Evolutionary conservation across 2,329 filamentous ascomycete species (phyloP), one percentile per base, ranked within the genome.

Genomic region (Aspergillus melleus): DNA sequence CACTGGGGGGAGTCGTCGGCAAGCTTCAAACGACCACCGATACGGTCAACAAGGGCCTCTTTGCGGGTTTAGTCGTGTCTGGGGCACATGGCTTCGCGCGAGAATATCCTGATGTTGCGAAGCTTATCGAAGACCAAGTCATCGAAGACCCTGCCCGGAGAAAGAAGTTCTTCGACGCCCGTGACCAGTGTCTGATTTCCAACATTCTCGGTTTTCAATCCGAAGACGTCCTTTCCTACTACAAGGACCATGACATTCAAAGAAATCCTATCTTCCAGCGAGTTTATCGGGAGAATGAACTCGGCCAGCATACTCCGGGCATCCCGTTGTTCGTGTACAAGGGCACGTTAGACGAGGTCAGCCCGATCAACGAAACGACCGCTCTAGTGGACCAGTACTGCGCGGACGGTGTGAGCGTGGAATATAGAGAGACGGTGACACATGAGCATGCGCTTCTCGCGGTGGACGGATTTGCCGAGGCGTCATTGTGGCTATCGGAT

Each of bases 301-400:
- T 55, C 24, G 53, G 53, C 6, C 44, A 55, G 16, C 26, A 47
- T 47, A 32, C 53, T 8, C 53, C 53, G 19, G 10, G 14, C 6
- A 55, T 55, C 9, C 53, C 52, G 20, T 24, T 54, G 30, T 54
- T 54, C 6, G 30, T 54, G 16, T 54, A 54, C 24, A 54, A 54
- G 36, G 52, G 52, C 14, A 22, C 20, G 5, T 19, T 54, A 14
- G 52, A 54, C 19, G 36, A 36, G 4, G 22, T 42, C 32, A 54
- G 52, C n/a, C 52, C 52, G 36, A n/a, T 54, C 2, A 16, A 24
- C 6, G 52, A 46, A 12, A 54, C 52, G 12, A 36, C 36, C 5
- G 14, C 6, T 14, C n/a, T 54, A 16, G 52, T 46, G 20, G 36
- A 30, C 11, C 19, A 29, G n/a, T 55, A 55, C 26, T 55, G 53